Conservation (phyloP, 2,329 filamentous ascomycete genomes). For the Chaetothyriales sp. region DNA sequence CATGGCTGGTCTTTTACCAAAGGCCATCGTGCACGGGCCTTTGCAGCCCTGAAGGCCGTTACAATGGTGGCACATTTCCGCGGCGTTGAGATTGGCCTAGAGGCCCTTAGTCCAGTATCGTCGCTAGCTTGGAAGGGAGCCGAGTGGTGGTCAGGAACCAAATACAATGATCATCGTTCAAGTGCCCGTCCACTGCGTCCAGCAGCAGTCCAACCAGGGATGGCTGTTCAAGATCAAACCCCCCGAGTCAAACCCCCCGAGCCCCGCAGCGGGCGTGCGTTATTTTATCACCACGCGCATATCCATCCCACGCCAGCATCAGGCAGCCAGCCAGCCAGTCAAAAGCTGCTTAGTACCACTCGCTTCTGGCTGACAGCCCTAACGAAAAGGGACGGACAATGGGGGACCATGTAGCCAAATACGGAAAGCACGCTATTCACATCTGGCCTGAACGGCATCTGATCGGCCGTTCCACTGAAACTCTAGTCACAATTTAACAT, state of each 20-base stretch:
- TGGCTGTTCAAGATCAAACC: background rate
- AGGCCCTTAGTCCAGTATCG: background rate
- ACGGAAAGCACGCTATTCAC: background rate
- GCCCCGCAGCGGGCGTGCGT: too few relatives aligned
- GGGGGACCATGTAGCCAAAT: background rate
- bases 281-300: background rate
- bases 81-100: background rate
- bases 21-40: background rate
- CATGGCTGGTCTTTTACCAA: background rate
- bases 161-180: background rate
- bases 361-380: background rate
- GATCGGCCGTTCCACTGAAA: background rate
- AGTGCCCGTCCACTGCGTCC: too few relatives aligned
- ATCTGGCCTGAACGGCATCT: background rate
- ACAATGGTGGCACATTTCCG: background rate
- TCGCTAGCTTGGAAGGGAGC: background rate
- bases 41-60: background rate
- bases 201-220: background rate
- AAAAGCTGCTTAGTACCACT: background rate
- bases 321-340: background rate
- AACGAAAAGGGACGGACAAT: background rate
- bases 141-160: background rate
- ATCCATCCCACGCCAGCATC: background rate
- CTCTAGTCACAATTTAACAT: background rate
- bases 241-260: too few relatives aligned